phyloP scores from a whole-genome alignment of 1,284 basidiomycete genomes.

The Porogramme epimiltina region DNA sequence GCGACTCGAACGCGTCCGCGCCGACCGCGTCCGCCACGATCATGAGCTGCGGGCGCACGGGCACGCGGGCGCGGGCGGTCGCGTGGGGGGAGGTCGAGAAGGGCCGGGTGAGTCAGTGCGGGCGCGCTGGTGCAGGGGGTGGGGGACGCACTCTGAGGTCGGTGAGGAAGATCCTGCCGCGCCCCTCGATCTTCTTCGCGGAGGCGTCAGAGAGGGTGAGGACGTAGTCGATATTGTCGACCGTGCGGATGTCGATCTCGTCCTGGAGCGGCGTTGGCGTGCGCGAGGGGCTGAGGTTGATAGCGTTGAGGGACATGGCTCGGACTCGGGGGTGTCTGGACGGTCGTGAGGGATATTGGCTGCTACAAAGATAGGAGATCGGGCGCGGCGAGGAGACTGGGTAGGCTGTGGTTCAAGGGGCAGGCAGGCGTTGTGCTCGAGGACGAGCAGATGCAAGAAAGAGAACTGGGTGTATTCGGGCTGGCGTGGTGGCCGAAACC shows the following conservation, averaged over 20 bases:
- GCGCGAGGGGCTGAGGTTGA: conserved; percentile 60
- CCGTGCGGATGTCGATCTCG: conserved; percentile 57
- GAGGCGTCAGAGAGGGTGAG: conserved; percentile 39
- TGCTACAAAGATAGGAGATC: neutral
- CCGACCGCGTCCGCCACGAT: conserved; percentile 49
- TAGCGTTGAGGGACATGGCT: conserved; percentile 78
- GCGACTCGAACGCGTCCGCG: conserved; percentile 41
- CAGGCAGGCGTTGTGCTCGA: neutral
- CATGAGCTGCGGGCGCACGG: conserved; percentile 51
- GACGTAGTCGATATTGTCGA: conserved; percentile 54
- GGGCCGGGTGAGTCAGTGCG: conserved; percentile 1
- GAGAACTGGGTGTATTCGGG: neutral
- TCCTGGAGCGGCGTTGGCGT: conserved; percentile 64
- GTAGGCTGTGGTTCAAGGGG: neutral
- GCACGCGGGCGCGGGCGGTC: neutral
- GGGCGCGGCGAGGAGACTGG: too few relatives aligned
- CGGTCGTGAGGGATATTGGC: neutral
- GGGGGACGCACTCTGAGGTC: conserved; percentile 63
- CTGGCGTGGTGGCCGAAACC: neutral
- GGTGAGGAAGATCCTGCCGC: conserved; percentile 63
- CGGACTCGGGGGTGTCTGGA: neutral
- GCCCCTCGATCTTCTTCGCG: conserved; percentile 56
- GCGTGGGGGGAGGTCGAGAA: neutral
- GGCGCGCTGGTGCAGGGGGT: neutral
- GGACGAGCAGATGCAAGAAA: neutral